Percentiles rank a stretch among this genome's conserved stretches.
phyloP scores from a whole-genome alignment of 1,284 basidiomycete genomes.

The Trametes polyzona region DNA sequence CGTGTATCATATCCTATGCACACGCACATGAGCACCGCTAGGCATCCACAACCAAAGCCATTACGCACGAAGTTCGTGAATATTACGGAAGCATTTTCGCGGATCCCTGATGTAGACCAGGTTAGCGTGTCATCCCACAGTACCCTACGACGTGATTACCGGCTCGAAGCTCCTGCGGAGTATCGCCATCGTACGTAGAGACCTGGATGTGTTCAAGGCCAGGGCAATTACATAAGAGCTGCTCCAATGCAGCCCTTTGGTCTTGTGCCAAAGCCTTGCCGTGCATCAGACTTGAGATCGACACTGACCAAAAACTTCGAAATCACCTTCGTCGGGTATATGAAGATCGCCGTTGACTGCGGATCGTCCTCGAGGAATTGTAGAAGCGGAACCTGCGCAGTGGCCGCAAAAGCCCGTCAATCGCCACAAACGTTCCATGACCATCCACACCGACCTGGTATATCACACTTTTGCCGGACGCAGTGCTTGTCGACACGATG shows the following conservation, averaged over 20 bases:
- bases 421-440: neutral
- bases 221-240: constrained; percentile 64
- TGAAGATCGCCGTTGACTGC: constrained; percentile 76
- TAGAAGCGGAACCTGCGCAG: constrained; percentile 70
- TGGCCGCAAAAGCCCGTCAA: neutral
- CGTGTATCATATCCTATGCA: constrained; percentile 85
- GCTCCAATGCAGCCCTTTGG: constrained; percentile 72
- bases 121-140: too few species aligned
- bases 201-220: constrained; percentile 69
- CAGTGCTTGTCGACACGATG: constrained; percentile 90
- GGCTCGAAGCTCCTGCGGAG: constrained; percentile 65
- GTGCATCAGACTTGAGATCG: constrained; percentile 1
- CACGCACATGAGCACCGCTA: constrained; percentile 13
- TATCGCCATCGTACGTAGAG: constrained; percentile 90
- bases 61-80: constrained; percentile 76
- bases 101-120: constrained; percentile 54
- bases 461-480: constrained; percentile 91
- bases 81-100: constrained; percentile 69
- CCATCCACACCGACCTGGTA: constrained; percentile 67
- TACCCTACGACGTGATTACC: too few species aligned
- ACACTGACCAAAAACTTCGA: neutral
- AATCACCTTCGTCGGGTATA: constrained; percentile 86
- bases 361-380: constrained; percentile 67
- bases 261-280: constrained; percentile 86
- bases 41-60: neutral